Evolutionary conservation across 164 flowering plant species (phyloP).

Genomic region (Vitis rotundifolia): DNA sequence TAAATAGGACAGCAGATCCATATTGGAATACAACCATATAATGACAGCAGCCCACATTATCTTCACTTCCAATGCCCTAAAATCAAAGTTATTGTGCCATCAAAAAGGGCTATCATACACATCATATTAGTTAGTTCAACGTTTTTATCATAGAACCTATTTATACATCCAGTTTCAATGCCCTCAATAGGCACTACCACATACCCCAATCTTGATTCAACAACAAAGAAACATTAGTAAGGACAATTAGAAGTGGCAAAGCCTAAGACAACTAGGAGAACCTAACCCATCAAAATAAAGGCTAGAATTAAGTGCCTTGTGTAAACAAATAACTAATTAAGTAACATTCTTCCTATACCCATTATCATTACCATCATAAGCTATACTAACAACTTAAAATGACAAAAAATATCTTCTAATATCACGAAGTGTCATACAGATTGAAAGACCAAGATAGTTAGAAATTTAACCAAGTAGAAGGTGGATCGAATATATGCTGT

Average conservation of each 20-base stretch:
- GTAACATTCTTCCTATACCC: too few relatives aligned
- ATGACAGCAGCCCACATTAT: conserved; percentile 35
- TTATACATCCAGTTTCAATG: neutral
- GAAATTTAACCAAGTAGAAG: neutral
- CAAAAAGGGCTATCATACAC: neutral
- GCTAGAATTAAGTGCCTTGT: too few relatives aligned
- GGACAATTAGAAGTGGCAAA: neutral
- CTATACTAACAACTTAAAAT: neutral
- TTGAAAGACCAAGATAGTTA: neutral
- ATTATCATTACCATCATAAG: too few relatives aligned
- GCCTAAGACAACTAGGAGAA: neutral
- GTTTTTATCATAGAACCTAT: neutral
- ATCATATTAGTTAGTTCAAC: neutral
- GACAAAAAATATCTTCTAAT: neutral
- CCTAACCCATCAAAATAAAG: neutral
- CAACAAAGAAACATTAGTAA: neutral
- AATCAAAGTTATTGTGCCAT: conserved; percentile 2
- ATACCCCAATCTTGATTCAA: neutral
- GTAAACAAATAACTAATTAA: too few relatives aligned
- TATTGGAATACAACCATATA: conserved; percentile 89
- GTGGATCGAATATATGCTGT: neutral
- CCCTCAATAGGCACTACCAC: neutral
- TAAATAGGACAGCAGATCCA: conserved; percentile 84
- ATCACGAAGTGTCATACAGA: neutral
- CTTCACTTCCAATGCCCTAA: conserved; percentile 41